A percentile compares a stretch with the other conserved stretches of the same genome.
phyloP scores from a whole-genome alignment of 805 yeast genomes.

The Candida pseudoglaebosa region DNA sequence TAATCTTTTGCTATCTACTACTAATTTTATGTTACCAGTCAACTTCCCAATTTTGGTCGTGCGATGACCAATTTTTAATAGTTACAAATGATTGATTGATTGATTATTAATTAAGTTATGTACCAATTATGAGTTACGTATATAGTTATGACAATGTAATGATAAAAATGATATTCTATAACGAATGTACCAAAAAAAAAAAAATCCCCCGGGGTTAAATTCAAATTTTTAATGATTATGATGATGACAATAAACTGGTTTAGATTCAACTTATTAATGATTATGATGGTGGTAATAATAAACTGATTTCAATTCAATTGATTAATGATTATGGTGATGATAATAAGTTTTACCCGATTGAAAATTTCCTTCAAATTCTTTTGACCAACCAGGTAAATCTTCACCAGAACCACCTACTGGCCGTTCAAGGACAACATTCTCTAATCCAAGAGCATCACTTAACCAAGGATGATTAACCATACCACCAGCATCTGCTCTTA shows the following conservation, averaged over 20 bases:
- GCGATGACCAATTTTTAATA: too few species aligned
- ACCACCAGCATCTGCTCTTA: slow-evolving; percentile 94
- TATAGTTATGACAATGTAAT: not conserved
- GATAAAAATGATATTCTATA: not conserved
- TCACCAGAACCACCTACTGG: slow-evolving; percentile 76
- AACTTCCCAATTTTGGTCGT: too few species aligned
- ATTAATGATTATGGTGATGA: slow-evolving; percentile 10
- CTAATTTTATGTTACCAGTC: too few species aligned
- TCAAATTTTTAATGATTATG: slow-evolving; percentile 6
- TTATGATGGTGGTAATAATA: slow-evolving; percentile 11
- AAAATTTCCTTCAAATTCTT: slow-evolving; percentile 41
- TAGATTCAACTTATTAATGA: not conserved
- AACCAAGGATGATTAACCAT: slow-evolving; percentile 86
- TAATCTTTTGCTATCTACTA: too few species aligned
- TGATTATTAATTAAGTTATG: too few species aligned
- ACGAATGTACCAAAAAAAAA: not conserved
- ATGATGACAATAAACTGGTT: slow-evolving; percentile 10
- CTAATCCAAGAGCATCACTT: slow-evolving; percentile 72
- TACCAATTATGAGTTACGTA: too few species aligned
- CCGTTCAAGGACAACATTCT: slow-evolving; percentile 65
- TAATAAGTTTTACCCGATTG: slow-evolving; percentile 8
- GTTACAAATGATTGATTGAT: too few species aligned
- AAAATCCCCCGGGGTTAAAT: too few species aligned
- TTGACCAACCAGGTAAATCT: slow-evolving; percentile 89
- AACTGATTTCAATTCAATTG: too few species aligned